A percentile compares a stretch with the other conserved stretches of the same genome.
These are phyloP conservation scores for Solanum gandarillasii DNA, from an alignment of 257 asterid species.

Conservation along the genomic window DNA sequence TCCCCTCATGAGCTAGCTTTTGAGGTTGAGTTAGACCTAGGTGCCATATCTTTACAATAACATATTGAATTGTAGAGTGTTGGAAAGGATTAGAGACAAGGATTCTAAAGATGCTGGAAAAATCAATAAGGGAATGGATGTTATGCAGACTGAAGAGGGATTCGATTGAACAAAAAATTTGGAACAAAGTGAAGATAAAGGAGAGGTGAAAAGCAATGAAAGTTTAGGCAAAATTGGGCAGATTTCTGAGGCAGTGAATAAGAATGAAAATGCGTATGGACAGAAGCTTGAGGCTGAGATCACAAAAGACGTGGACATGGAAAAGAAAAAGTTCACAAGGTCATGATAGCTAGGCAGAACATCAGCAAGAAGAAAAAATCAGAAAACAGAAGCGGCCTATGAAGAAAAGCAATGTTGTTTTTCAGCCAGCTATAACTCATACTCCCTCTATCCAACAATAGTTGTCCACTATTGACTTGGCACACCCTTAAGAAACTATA, in stretches of 20 bases:
- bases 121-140: background rate
- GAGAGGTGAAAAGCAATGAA: background rate
- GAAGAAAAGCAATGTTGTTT: background rate
- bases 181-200: background rate
- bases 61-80: background rate
- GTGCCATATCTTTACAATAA: background rate
- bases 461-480: no score
- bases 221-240: background rate
- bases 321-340: background rate
- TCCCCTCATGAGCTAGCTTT: background rate
- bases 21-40: background rate
- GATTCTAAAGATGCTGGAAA: background rate
- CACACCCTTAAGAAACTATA: no score
- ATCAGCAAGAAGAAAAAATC: background rate
- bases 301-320: background rate
- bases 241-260: background rate
- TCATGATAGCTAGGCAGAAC: background rate
- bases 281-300: background rate
- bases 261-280: background rate
- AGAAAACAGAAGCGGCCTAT: background rate
- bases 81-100: background rate
- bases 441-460: no score
- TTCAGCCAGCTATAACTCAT: background rate
- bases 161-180: background rate
- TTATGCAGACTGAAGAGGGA: background rate